These are phyloP conservation scores for Penicillium sumatraense DNA, from an alignment of 2,329 filamentous ascomycete species.

Conservation along the genomic window DNA sequence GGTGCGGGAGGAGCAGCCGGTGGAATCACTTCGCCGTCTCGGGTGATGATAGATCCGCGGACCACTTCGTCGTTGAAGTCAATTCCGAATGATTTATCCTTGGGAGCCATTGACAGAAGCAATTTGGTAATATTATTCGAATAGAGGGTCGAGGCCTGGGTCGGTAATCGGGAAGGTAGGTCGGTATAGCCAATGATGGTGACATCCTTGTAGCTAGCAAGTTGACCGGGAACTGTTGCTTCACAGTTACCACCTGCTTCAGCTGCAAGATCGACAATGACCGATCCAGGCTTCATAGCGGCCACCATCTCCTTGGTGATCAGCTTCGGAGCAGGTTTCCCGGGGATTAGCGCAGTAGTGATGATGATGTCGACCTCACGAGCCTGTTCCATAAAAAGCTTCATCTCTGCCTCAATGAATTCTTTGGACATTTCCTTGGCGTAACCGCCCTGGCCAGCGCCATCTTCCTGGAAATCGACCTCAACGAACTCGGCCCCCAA, in stretches of 20 bases:
- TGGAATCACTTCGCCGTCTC: constrained; percentile 75
- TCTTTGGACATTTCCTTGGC: constrained; percentile 94
- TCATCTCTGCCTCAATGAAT: constrained; percentile 92
- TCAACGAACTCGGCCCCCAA: constrained; percentile 89
- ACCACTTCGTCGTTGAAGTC: constrained; percentile 85
- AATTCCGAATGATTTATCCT: constrained; percentile 78
- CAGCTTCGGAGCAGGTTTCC: constrained; percentile 78
- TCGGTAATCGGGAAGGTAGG: constrained; percentile 81
- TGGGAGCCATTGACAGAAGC: constrained; percentile 77
- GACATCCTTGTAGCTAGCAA: constrained; percentile 74
- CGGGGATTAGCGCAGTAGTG: constrained; percentile 89
- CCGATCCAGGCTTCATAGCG: constrained; percentile 87
- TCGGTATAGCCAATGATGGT: constrained; percentile 90
- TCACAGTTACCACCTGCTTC: constrained; percentile 90
- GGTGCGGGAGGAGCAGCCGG: constrained; percentile 72
- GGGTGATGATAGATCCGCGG: constrained; percentile 80
- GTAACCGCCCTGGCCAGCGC: constrained; percentile 82
- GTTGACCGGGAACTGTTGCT: constrained; percentile 73
- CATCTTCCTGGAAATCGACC: constrained; percentile 82
- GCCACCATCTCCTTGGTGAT: constrained; percentile 81
- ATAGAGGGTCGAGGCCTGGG: constrained; percentile 87
- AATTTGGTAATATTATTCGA: constrained; percentile 94
- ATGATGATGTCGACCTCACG: constrained; percentile 90
- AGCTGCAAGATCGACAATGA: constrained; percentile 84
- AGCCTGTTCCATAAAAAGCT: constrained; percentile 84